Conservation (phyloP, 1,139 yeast genomes). For the Debaryomycetaceae sp. region DNA sequence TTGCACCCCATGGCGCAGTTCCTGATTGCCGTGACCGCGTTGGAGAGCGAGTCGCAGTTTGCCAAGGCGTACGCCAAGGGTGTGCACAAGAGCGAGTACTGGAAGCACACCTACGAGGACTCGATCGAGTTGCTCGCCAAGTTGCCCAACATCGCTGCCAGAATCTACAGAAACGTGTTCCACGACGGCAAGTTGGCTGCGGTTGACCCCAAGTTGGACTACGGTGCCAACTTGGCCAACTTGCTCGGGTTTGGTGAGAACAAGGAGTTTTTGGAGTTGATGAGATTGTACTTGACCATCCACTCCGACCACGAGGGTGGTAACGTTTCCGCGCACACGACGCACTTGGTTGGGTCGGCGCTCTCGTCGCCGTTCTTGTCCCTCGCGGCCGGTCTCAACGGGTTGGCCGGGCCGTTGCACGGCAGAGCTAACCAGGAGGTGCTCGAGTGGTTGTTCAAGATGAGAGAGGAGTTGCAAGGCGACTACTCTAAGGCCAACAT, state of each 20-base stretch:
- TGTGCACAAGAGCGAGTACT: slow-evolving; percentile 80
- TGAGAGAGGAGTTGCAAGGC: slow-evolving; percentile 72
- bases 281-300: slow-evolving; percentile 89
- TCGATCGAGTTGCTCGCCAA: slow-evolving; percentile 84
- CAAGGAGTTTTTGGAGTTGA: slow-evolving; percentile 79
- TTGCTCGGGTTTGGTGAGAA: slow-evolving; percentile 80
- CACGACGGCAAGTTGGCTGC: slow-evolving; percentile 77
- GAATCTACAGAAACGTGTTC: slow-evolving; percentile 88
- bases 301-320: slow-evolving; percentile 99
- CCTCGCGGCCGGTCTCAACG: slow-evolving; percentile 91
- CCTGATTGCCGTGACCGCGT: slow-evolving; percentile 87
- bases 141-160: slow-evolving; percentile 89
- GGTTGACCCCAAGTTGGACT: slow-evolving; percentile 74
- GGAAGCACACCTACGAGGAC: slow-evolving; percentile 93
- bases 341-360: slow-evolving; percentile 96
- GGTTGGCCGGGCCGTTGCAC: slow-evolving; percentile 97
- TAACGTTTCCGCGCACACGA: slow-evolving; percentile 95
- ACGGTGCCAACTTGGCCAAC: slow-evolving; percentile 85
- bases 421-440: slow-evolving; percentile 99
- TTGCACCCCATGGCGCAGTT: slow-evolving; percentile 98
- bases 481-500: slow-evolving; percentile 71
- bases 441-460: slow-evolving; percentile 83
- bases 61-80: slow-evolving; percentile 91
- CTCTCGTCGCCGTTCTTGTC: slow-evolving; percentile 90
- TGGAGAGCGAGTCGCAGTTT: slow-evolving; percentile 85